A percentile compares a stretch with the other conserved stretches of the same genome.
Conservation (phyloP, 805 yeast species). For the Metschnikowia borealis region DNA sequence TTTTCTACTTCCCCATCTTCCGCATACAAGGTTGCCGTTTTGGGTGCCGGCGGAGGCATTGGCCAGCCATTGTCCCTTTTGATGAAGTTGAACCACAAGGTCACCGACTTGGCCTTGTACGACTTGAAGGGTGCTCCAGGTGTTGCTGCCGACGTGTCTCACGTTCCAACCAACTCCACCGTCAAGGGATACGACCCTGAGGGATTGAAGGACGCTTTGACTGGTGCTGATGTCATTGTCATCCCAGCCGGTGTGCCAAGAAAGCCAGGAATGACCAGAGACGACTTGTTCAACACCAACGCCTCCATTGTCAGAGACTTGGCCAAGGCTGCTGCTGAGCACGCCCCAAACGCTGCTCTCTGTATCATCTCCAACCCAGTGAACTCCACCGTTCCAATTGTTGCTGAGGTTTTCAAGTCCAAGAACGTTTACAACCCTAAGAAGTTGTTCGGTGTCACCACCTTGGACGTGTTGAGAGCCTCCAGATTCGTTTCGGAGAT, state of each 20-base stretch:
- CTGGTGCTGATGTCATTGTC: constrained; percentile 78
- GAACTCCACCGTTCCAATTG: constrained; percentile 96
- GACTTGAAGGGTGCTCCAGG: constrained; percentile 93
- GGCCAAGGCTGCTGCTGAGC: constrained; percentile 79
- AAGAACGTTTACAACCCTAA: constrained; percentile 87
- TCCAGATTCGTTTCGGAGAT: constrained; percentile 73
- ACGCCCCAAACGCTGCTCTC: constrained; percentile 80
- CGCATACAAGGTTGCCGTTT: constrained; percentile 69
- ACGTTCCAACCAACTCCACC: constrained; percentile 85
- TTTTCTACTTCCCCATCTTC: constrained; percentile 64
- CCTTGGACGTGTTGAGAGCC: constrained; percentile 87
- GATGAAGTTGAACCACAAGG: constrained; percentile 83
- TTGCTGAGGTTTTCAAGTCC: constrained; percentile 83
- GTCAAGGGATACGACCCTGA: constrained; percentile 89
- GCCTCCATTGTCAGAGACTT: constrained; percentile 93
- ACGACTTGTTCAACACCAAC: constrained; percentile 92
- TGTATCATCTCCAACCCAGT: constrained; percentile 91
- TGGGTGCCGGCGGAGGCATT: constrained; percentile 92
- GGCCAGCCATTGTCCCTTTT: constrained; percentile 66
- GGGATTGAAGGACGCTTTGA: constrained; percentile 63
- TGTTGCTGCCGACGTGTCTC: constrained; percentile 94
- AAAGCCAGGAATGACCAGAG: constrained; percentile 99
- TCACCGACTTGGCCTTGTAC: constrained; percentile 79
- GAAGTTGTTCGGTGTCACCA: constrained; percentile 93
- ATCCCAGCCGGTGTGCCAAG: constrained; percentile 98